phyloP scores from a whole-genome alignment of 768 basidiomycete species.

The Boletus bicolor region DNA sequence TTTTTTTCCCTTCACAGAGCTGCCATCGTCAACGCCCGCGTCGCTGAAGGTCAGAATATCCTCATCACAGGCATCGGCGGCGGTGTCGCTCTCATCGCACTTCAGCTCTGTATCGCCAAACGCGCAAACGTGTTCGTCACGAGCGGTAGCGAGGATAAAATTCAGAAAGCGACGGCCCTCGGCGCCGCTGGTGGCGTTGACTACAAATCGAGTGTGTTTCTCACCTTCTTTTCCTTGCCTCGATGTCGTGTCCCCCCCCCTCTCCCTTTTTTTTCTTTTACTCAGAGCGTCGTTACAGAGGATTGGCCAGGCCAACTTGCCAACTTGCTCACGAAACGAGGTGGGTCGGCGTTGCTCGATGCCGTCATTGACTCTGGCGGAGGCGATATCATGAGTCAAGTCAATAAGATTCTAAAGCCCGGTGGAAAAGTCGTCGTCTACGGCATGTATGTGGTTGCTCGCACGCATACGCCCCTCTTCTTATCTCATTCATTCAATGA shows the following conservation, averaged over 20 bases:
- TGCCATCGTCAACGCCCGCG: conserved; percentile 58
- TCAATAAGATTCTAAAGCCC: conserved; percentile 47
- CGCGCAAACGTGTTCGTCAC: conserved; percentile 85
- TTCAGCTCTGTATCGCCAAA: conserved; percentile 72
- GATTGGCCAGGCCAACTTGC: conserved; percentile 52
- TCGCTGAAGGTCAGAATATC: conserved; percentile 63
- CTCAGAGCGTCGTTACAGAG: conserved; percentile 28
- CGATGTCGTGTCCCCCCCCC: neutral
- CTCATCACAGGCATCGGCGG: conserved; percentile 83
- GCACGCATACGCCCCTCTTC: neutral
- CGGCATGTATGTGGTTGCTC: conserved; percentile 48
- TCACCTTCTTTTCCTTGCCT: neutral
- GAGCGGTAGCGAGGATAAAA: conserved; percentile 66
- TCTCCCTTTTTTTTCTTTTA: neutral
- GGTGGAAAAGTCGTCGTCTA: conserved; percentile 63
- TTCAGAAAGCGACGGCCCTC: conserved; percentile 57
- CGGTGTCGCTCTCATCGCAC: conserved; percentile 73
- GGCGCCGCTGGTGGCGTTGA: conserved; percentile 78
- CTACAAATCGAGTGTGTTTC: conserved; percentile 59
- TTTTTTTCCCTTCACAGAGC: conserved; percentile 43
- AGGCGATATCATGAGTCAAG: conserved; percentile 56
- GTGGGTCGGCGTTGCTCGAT: conserved; percentile 40
- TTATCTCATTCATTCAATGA: conserved; percentile 3
- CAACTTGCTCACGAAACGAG: conserved; percentile 37
- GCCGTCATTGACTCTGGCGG: conserved; percentile 70